Percentiles rank a stretch among this genome's conserved stretches.
Evolutionary conservation across 768 basidiomycete genomes (phyloP).

Genomic region (Suillus subluteus): DNA sequence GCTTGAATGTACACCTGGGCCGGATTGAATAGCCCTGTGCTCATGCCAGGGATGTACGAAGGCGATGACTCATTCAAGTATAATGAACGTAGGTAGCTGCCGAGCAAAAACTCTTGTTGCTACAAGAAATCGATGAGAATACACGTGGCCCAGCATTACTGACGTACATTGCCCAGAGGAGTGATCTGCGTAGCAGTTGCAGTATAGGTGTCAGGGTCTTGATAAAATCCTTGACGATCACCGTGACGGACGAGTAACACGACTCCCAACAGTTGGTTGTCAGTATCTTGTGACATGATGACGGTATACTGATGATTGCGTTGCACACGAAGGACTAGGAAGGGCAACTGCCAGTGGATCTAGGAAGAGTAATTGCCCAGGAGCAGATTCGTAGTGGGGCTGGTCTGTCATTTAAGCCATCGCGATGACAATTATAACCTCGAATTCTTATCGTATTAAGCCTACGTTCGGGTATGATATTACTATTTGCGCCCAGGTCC

Average conservation of each 20-base stretch:
- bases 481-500: background rate
- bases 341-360: background rate
- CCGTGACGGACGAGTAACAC: constrained; percentile 63
- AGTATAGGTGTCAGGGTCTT: constrained; percentile 59
- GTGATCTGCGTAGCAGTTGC: constrained; percentile 63
- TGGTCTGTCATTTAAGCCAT: background rate
- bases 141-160: background rate
- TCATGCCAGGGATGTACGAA: constrained; percentile 50
- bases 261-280: constrained; percentile 51
- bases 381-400: background rate
- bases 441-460: background rate
- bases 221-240: constrained; percentile 69
- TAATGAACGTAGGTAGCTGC: constrained; percentile 49
- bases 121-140: constrained; percentile 25
- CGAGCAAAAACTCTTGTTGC: constrained; percentile 63
- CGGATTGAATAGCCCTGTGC: constrained; percentile 37
- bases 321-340: background rate
- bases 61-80: constrained; percentile 60
- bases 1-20: constrained; percentile 55
- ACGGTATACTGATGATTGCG: background rate
- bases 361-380: background rate
- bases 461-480: background rate
- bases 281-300: constrained; percentile 19
- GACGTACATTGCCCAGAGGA: constrained; percentile 65
- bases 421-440: background rate